Percentiles rank a stretch among this genome's conserved stretches.
phyloP scores from a whole-genome alignment of 352 stramenopile genomes.

The Thalassiosira mediterranea region DNA sequence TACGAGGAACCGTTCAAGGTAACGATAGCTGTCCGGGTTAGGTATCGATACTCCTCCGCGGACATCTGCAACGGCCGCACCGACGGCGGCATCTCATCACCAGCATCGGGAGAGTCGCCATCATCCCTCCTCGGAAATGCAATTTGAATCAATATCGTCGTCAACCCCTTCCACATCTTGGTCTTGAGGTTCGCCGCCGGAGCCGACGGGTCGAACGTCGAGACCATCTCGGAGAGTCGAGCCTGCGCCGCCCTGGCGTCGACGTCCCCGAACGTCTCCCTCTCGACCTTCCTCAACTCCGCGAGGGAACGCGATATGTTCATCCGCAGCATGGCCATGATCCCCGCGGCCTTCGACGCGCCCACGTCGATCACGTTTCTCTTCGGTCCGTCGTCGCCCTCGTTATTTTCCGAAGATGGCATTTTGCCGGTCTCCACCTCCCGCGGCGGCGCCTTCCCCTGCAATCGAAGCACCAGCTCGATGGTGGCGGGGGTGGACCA shows the following conservation, averaged over 20 bases:
- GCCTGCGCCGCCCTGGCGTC: conserved; percentile 38
- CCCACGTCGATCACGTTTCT: conserved; percentile 53
- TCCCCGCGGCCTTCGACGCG: conserved; percentile 59
- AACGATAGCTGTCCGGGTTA: conserved; percentile 41
- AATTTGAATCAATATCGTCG: conserved; percentile 67
- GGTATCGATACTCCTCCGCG: conserved; percentile 65
- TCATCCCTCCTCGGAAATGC: conserved; percentile 23
- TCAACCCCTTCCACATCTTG: conserved; percentile 67
- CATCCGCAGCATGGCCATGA: conserved; percentile 75
- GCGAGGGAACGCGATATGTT: conserved; percentile 54
- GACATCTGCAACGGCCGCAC: conserved; percentile 51
- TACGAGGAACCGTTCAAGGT: conserved; percentile 38
- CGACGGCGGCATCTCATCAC: conserved; percentile 32
- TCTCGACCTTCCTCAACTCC: conserved; percentile 42
- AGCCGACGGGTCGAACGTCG: conserved; percentile 60
- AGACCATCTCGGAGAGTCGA: conserved; percentile 59
- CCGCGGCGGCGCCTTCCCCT: conserved; percentile 1
- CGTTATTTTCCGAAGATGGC: not conserved
- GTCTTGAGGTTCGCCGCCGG: conserved; percentile 58
- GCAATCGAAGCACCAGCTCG: conserved; percentile 22
- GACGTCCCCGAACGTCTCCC: conserved; percentile 1
- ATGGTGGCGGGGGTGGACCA: conserved; percentile 67
- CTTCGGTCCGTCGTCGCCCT: not conserved
- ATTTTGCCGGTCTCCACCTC: not conserved
- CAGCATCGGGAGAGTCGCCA: conserved; percentile 1